These are phyloP conservation scores for Citrus cavaleriei DNA, from an alignment of 345 rosid genomes.

Conservation along the genomic window DNA sequence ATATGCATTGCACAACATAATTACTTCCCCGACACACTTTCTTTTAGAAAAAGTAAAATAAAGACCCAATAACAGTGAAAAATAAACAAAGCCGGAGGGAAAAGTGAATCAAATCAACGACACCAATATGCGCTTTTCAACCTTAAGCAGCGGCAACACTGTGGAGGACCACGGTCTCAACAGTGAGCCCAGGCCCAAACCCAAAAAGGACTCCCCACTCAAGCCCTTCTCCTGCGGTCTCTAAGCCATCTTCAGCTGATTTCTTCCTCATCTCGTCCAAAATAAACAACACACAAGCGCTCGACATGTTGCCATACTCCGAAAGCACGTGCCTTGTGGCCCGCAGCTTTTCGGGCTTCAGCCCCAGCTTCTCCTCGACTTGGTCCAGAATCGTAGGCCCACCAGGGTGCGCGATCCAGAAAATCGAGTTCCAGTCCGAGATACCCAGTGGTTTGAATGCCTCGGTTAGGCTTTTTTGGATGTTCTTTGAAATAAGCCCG, in stretches of 20 bases:
- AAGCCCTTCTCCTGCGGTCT: slow-evolving; percentile 45
- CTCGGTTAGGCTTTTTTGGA: slow-evolving; percentile 32
- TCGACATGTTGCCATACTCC: slow-evolving; percentile 48
- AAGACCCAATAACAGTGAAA: neutral
- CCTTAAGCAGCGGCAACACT: slow-evolving; percentile 15
- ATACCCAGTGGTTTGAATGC: slow-evolving; percentile 44
- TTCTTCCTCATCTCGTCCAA: slow-evolving; percentile 50
- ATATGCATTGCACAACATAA: neutral
- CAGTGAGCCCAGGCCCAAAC: slow-evolving; percentile 52
- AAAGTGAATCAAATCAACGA: neutral
- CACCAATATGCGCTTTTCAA: neutral
- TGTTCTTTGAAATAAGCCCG: slow-evolving; percentile 33
- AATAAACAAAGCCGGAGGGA: no score
- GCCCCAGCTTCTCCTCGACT: slow-evolving; percentile 32
- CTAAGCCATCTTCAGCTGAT: slow-evolving; percentile 22
- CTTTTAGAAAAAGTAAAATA: neutral
- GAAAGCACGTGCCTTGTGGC: slow-evolving; percentile 33
- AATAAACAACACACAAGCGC: slow-evolving; percentile 41
- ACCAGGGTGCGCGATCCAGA: slow-evolving; percentile 54
- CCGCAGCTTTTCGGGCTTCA: slow-evolving; percentile 34
- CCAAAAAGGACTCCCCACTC: slow-evolving; percentile 62
- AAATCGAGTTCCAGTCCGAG: slow-evolving; percentile 53
- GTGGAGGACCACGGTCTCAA: slow-evolving; percentile 51
- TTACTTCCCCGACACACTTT: neutral
- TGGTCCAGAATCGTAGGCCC: slow-evolving; percentile 48